Evolutionary conservation across 352 stramenopile species (phyloP).

Genomic region (Salisapilia sapeloensis): DNA sequence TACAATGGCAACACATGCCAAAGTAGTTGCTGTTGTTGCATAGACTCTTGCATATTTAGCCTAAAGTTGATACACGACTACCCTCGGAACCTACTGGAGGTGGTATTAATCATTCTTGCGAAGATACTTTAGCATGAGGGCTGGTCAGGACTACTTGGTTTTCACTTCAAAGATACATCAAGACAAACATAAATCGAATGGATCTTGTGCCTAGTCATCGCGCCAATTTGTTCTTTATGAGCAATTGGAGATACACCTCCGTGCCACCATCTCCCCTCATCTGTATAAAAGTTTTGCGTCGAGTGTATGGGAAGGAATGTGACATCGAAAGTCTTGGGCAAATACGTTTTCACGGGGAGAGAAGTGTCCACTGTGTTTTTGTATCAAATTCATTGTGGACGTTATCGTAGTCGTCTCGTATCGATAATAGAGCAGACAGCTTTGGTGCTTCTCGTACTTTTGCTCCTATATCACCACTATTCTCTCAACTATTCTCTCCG

Average conservation of each 20-base stretch:
- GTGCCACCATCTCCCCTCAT: constrained; percentile 54
- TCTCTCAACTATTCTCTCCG: constrained; percentile 51
- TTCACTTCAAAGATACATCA: too few species aligned
- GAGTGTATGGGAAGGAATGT: not conserved
- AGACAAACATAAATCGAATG: too few species aligned
- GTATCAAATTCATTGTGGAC: constrained; percentile 29
- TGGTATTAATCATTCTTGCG: too few species aligned
- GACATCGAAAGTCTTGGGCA: constrained; percentile 30
- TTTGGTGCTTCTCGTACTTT: constrained; percentile 60
- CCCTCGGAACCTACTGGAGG: too few species aligned
- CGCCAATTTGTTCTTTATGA: constrained; percentile 55
- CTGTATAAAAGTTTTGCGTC: constrained; percentile 1
- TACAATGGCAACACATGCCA: too few species aligned
- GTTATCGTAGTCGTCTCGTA: constrained; percentile 12
- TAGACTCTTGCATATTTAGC: too few species aligned
- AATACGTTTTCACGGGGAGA: constrained; percentile 37
- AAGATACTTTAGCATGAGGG: too few species aligned
- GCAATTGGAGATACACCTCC: constrained; percentile 67
- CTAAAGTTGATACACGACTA: too few species aligned
- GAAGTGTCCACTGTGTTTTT: constrained; percentile 27
- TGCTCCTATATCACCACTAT: constrained; percentile 46
- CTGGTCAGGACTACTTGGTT: too few species aligned
- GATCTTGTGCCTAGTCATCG: constrained; percentile 67
- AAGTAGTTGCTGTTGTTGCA: too few species aligned
- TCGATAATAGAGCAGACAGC: constrained; percentile 35